phyloP scores from a whole-genome alignment of 2,329 filamentous ascomycete genomes.

The Thermothelomyces thermophilus region DNA sequence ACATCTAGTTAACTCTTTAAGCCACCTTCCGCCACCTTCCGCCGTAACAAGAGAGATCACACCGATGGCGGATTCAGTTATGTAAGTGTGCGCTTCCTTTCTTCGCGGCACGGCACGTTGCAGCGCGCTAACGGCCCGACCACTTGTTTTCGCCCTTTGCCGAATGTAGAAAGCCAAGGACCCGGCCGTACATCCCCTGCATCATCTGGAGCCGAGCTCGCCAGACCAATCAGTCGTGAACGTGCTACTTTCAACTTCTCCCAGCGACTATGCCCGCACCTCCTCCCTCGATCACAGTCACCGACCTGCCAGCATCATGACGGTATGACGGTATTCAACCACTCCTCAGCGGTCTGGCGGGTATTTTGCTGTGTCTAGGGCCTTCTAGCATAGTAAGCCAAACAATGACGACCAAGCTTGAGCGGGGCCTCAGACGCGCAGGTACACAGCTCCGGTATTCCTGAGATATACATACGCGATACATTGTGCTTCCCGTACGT shows the following conservation, averaged over 20 bases:
- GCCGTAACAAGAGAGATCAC: no score
- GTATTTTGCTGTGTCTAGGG: background rate
- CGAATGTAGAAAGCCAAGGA: slow-evolving; percentile 4
- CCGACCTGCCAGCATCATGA: background rate
- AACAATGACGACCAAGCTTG: background rate
- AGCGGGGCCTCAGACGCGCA: no score
- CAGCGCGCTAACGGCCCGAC: slow-evolving; percentile 10
- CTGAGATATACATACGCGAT: no score
- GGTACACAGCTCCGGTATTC: no score
- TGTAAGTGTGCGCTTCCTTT: background rate
- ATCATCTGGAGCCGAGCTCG: slow-evolving; percentile 11
- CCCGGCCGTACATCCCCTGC: slow-evolving; percentile 15
- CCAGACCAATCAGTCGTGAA: slow-evolving; percentile 24
- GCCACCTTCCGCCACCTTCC: no score
- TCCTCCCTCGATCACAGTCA: background rate
- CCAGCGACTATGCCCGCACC: background rate
- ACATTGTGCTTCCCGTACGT: no score
- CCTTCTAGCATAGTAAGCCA: background rate
- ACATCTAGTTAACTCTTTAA: no score
- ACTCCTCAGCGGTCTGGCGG: background rate
- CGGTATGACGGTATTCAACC: background rate
- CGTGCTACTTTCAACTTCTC: slow-evolving; percentile 14
- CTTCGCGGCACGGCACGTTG: slow-evolving; percentile 12
- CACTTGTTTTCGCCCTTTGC: background rate
- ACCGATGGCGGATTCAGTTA: no score